A percentile compares a stretch with the other conserved stretches of the same genome.
These are phyloP conservation scores for Penicillium sp. DNA, from an alignment of 2,329 filamentous ascomycete species.

Conservation along the genomic window DNA sequence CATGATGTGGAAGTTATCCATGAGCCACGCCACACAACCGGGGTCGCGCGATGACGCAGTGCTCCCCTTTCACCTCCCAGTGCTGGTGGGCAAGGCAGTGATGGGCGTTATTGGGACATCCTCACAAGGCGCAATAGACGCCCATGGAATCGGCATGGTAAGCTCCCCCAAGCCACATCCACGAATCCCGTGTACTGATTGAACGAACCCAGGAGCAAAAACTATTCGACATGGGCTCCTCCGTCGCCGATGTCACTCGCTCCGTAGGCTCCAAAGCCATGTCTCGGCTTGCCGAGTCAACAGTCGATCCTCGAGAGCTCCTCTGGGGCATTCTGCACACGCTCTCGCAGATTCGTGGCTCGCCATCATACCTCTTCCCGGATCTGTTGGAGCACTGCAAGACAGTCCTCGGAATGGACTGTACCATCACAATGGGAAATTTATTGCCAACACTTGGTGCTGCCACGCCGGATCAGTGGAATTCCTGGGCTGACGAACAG, in stretches of 20 bases:
- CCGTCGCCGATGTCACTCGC: conserved; percentile 35
- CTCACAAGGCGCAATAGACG: conserved; percentile 69
- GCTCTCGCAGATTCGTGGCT: conserved; percentile 39
- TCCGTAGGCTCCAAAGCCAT: conserved; percentile 31
- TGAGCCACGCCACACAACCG: conserved; percentile 62
- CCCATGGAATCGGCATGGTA: conserved; percentile 72
- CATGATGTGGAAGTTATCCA: conserved; percentile 70
- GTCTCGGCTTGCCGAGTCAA: conserved; percentile 30
- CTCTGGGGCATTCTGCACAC: conserved; percentile 42
- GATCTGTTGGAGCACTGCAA: conserved; percentile 33
- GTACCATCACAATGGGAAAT: conserved; percentile 29
- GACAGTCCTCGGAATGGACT: conserved; percentile 32
- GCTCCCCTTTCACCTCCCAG: conserved; percentile 63
- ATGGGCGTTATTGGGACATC: conserved; percentile 69
- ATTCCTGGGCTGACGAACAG: conserved; percentile 18
- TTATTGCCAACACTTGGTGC: conserved; percentile 26
- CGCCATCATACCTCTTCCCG: conserved; percentile 39
- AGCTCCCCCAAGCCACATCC: conserved; percentile 30
- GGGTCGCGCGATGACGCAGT: conserved; percentile 55
- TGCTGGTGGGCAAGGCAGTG: conserved; percentile 62
- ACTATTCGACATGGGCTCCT: conserved; percentile 36
- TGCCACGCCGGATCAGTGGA: conserved; percentile 10
- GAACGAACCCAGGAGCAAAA: conserved; percentile 36
- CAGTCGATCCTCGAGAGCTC: conserved; percentile 35
- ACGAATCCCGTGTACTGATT: conserved; percentile 6